Base-by-base conservation (phyloP, 2,329 filamentous ascomycete genomes). In the Leptographium lundbergii region DNA sequence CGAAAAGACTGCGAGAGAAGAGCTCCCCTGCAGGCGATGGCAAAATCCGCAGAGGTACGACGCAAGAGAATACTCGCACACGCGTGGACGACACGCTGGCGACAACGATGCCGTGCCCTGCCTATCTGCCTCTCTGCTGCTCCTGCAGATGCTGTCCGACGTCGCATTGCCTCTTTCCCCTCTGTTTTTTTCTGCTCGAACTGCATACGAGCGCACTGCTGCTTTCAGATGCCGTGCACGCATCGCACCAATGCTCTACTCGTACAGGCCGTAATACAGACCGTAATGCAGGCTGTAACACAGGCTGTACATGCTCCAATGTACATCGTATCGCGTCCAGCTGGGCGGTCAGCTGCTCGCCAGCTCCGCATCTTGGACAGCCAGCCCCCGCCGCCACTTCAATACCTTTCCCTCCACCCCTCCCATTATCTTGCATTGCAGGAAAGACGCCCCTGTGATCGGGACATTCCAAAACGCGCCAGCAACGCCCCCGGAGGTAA, bases 391-490 rank as follows among this genome's bases (percentile, higher is more conserved):
- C 25, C 25, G 48, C 48, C 48, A 51, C 48, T 25, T 27, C 14
- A 17, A 51, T 51, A 29, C 48, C 48, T 25, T 51, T 51, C 25
- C 48, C 48, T 51, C 48, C 48, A 25, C 17, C 39, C 22, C 51
- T 51, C 58, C 42, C 58, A 61, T 60, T 47, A 60, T 60, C 60
- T 58, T 61, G 60, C 60, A 58, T 61, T 58, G 60, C 56, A 61
- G 59, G 36, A 59, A 7, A 59, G 42, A 56, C 56, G 56, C 42
- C 54, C 60, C 54, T 56, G 24, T 10, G 32, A 29, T 59, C 58
- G 55, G 60, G 42, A 55, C 51, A 34, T 57, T 60, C 29, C 39
- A 34, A 32, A 54, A 34, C 22, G 52, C 52, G 22, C 29, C 19
- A 22, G 52, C 29, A 39, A 34, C 32, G 25, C 48, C 13, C 47